A percentile compares a stretch with the other conserved stretches of the same genome.
These are phyloP conservation scores for Extremus antarcticus DNA, from an alignment of 495 filamentous ascomycete species.

Conservation along the genomic window DNA sequence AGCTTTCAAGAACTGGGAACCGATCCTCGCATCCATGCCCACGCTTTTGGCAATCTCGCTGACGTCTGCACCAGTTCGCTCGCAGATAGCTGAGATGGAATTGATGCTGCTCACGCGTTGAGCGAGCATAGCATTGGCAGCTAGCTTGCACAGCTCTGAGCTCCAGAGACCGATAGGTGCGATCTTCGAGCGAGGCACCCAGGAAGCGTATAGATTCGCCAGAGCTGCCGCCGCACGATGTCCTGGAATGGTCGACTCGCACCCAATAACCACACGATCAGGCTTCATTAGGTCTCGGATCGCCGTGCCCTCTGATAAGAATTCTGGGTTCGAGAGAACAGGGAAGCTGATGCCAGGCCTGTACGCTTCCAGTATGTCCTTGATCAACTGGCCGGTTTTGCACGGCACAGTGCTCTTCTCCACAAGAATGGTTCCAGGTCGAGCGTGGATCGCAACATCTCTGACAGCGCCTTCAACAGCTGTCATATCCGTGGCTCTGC, in stretches of 20 bases:
- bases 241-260: slow-evolving; percentile 45
- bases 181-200: slow-evolving; percentile 53
- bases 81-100: slow-evolving; percentile 46
- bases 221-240: slow-evolving; percentile 52
- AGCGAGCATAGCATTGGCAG: slow-evolving; percentile 71
- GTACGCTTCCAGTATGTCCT: slow-evolving; percentile 39
- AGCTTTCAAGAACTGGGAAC: slow-evolving; percentile 61
- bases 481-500: slow-evolving; percentile 60
- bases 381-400: slow-evolving; percentile 60
- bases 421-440: slow-evolving; percentile 61
- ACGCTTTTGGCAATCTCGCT: slow-evolving; percentile 58
- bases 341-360: slow-evolving; percentile 59
- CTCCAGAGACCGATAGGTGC: slow-evolving; percentile 69
- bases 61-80: slow-evolving; percentile 64
- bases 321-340: slow-evolving; percentile 75
- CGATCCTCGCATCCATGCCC: slow-evolving; percentile 62
- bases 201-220: slow-evolving; percentile 54
- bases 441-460: slow-evolving; percentile 56
- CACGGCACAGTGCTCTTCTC: slow-evolving; percentile 81
- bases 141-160: slow-evolving; percentile 68
- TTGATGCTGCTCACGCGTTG: slow-evolving; percentile 81
- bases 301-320: slow-evolving; percentile 69
- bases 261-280: slow-evolving; percentile 70
- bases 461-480: slow-evolving; percentile 59
- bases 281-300: slow-evolving; percentile 58